phyloP scores from a whole-genome alignment of 1,284 basidiomycete species.

The Meira miltonrushii region DNA sequence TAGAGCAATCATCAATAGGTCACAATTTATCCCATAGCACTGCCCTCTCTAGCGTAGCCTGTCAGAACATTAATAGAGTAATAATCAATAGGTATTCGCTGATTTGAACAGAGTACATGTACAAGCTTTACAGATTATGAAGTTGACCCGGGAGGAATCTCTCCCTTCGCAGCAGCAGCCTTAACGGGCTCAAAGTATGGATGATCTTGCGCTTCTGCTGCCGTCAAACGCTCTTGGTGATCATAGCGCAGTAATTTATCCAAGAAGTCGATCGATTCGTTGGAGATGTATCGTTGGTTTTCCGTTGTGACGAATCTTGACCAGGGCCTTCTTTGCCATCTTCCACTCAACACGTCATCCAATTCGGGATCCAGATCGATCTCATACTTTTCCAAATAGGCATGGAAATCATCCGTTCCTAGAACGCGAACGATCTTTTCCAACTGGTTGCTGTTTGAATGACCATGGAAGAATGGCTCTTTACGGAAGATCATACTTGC shows the following conservation, averaged over 20 bases:
- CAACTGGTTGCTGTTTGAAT: slow-evolving; percentile 97
- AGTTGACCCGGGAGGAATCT: slow-evolving; percentile 1
- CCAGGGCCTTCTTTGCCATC: slow-evolving; percentile 88
- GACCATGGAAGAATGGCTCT: slow-evolving; percentile 98
- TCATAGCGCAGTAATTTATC: slow-evolving; percentile 94
- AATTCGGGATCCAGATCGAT: slow-evolving; percentile 60
- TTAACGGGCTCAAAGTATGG: slow-evolving; percentile 36
- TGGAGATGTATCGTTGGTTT: slow-evolving; percentile 95
- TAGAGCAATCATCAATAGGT: not conserved
- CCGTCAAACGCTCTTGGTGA: slow-evolving; percentile 92
- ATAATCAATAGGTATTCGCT: no score
- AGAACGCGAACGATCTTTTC: slow-evolving; percentile 94
- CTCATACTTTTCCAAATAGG: slow-evolving; percentile 59
- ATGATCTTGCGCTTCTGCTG: slow-evolving; percentile 56
- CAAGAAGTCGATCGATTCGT: slow-evolving; percentile 68
- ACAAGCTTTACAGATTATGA: no score
- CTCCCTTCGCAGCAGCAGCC: slow-evolving; percentile 9
- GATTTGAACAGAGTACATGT: no score
- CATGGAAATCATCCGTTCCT: slow-evolving; percentile 89
- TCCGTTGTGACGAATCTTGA: slow-evolving; percentile 58
- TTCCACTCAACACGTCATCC: slow-evolving; percentile 46
- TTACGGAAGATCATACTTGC: slow-evolving; percentile 83
- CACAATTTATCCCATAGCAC: not conserved
- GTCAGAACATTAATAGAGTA: no score
- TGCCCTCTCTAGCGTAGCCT: no score